phyloP scores from a whole-genome alignment of 495 filamentous ascomycete genomes.

The Aspergillus egyptiacus region DNA sequence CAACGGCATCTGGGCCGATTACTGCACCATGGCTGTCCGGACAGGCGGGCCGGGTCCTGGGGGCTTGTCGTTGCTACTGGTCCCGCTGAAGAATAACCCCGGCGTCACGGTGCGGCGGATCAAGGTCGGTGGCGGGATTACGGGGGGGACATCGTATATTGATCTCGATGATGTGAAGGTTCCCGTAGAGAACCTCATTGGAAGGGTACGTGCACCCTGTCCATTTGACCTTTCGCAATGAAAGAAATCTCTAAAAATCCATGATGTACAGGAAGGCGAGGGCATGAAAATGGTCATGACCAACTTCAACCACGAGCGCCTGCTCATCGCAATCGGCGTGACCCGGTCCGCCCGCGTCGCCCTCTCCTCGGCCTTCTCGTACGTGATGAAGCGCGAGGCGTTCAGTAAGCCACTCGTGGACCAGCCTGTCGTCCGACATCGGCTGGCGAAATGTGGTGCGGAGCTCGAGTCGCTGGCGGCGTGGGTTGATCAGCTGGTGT shows the following conservation, averaged over 20 bases:
- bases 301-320: conserved; percentile 7
- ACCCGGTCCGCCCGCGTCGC: neutral
- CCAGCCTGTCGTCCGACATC: neutral
- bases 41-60: neutral
- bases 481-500: conserved; percentile 8
- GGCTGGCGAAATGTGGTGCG: neutral
- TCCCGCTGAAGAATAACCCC: neutral
- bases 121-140: neutral
- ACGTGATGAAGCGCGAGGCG: neutral
- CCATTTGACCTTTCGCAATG: neutral
- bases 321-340: neutral
- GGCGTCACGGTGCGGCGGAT: neutral
- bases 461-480: conserved; percentile 1
- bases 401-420: conserved; percentile 3
- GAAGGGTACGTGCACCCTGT: conserved; percentile 1
- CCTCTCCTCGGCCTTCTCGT: neutral
- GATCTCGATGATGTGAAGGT: conserved; percentile 3
- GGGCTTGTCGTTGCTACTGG: conserved; percentile 5
- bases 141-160: neutral
- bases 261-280: neutral
- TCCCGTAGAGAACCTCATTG: conserved; percentile 7
- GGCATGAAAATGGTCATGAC: too few relatives aligned
- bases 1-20: neutral
- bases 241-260: neutral
- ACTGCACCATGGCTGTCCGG: conserved; percentile 3